Base-by-base conservation (phyloP, 495 filamentous ascomycete genomes). In the Neurospora terricola region DNA sequence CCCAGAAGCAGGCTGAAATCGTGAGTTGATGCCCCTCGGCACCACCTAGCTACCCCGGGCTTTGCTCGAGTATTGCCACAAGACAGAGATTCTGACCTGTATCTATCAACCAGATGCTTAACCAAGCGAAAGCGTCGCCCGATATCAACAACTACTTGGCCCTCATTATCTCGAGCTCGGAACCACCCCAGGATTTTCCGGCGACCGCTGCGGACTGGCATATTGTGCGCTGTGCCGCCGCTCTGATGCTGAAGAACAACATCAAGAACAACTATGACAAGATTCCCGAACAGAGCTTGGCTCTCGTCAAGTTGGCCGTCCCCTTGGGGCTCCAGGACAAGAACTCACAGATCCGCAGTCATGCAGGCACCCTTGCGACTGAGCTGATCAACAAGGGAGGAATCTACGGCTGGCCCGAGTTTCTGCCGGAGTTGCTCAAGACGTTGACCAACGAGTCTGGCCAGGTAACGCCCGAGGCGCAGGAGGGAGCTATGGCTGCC, bases 121-220 rank as follows among this genome's bases (percentile, higher is more conserved):
- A 89, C 71, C 92, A 96, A 85, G 96, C 96, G 42, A 95, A 94
- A 80, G 84, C 88, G 16, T 96, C 91, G 18, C 95, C 95, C 10
- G 95, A 98, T 81, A 93, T 98, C 86, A 93, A 95, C 83, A 98
- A 98, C 82, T 99, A 99, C 80, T 88, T 99, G 69, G 91, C 93
- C 69, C 98, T 94, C 79, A 87, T 99, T 23, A 92, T 96, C 80
- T 92, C 91, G 69, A 93, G 90, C 70, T 81, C 88, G 72, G 86
- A 90, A 72, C 83, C 87, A 40, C 89, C 91, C 18, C 76, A 86
- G 12, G 85, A 83, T 2, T 77, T 94, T 69, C 85, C 84, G 34
- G 87, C 91, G 77, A 80, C 84, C 75, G 48, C 79, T 59, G 77
- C 84, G 36, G 84, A 91, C 72, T 96, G 91, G 81, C 88, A 91